A percentile compares a stretch with the other conserved stretches of the same genome.
phyloP scores from a whole-genome alignment of 305 asterid genomes.

The Fraxinus baroniana region DNA sequence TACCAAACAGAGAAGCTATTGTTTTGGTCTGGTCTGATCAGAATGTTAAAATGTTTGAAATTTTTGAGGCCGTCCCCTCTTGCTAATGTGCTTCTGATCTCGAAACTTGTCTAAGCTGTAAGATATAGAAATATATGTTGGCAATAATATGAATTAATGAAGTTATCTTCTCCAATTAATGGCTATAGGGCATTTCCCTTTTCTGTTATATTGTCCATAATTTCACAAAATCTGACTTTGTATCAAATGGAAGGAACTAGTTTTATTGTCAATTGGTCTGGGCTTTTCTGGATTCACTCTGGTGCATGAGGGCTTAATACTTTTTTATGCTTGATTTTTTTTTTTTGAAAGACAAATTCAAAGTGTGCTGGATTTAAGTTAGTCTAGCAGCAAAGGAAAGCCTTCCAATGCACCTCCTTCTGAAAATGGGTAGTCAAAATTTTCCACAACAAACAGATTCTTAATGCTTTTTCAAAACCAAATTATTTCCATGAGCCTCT shows the following conservation, averaged over 20 bases:
- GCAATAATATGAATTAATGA: not conserved
- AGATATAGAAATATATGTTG: not conserved
- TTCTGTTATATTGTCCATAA: not conserved
- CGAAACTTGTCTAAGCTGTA: not conserved
- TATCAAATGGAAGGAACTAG: not conserved
- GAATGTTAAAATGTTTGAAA: not conserved
- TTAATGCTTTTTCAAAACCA: not conserved
- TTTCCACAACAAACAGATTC: not conserved
- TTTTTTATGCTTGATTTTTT: not conserved
- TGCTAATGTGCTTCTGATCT: not conserved
- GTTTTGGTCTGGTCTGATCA: not conserved
- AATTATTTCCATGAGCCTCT: not conserved
- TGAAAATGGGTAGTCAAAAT: not conserved
- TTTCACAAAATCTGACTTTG: not conserved
- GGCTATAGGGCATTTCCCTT: not conserved
- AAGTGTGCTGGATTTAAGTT: constrained; percentile 6
- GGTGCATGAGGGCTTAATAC: not conserved
- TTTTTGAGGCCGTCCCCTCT: not conserved
- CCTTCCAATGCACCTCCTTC: not conserved
- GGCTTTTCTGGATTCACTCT: not conserved
- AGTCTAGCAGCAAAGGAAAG: not conserved
- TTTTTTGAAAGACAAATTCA: constrained; percentile 3
- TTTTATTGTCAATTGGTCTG: not conserved
- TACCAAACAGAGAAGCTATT: constrained; percentile 1
- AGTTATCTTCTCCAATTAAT: constrained; percentile 2